A percentile compares a stretch with the other conserved stretches of the same genome.
Conservation (phyloP, 208 protist genomes). For the Wallacemonas rigidus region DNA sequence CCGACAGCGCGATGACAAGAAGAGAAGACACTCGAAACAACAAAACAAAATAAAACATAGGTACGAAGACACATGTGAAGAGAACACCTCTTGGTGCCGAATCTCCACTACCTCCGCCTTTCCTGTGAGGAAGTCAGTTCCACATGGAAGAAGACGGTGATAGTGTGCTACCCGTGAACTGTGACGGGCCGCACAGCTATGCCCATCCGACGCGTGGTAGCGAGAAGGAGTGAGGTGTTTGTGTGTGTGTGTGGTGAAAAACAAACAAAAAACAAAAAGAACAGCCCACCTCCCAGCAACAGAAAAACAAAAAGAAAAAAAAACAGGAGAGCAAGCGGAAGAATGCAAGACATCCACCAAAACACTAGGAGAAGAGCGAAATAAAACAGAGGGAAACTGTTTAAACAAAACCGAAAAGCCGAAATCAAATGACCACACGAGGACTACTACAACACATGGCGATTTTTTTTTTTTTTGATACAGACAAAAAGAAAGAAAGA, state of each 20-base stretch:
- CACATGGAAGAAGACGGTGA: conserved; percentile 1
- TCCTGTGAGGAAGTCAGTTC: conserved; percentile 8
- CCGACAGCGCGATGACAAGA: too few relatives aligned
- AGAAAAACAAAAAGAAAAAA: background rate
- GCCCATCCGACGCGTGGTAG: too few relatives aligned
- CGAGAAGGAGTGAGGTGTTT: too few relatives aligned
- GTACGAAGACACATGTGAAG: conserved; percentile 2
- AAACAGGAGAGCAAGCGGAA: background rate
- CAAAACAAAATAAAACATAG: background rate
- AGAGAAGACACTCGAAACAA: background rate
- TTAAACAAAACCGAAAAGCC: background rate
- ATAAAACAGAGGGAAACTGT: background rate
- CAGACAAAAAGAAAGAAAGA: conserved; percentile 3
- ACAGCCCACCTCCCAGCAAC: background rate
- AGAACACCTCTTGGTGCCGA: background rate
- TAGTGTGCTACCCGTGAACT: background rate
- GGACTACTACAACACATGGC: conserved; percentile 10
- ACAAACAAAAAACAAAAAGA: conserved; percentile 9
- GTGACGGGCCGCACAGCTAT: background rate
- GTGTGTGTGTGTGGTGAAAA: too few relatives aligned
- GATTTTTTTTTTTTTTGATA: conserved; percentile 16
- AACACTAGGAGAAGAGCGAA: background rate
- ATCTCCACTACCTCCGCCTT: background rate
- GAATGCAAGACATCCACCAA: conserved; percentile 6
- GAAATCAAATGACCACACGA: conserved; percentile 11